Percentiles rank a stretch among this genome's conserved stretches.
Evolutionary conservation across 768 basidiomycete species (phyloP).

Genomic region (Kwoniella dendrophila): DNA sequence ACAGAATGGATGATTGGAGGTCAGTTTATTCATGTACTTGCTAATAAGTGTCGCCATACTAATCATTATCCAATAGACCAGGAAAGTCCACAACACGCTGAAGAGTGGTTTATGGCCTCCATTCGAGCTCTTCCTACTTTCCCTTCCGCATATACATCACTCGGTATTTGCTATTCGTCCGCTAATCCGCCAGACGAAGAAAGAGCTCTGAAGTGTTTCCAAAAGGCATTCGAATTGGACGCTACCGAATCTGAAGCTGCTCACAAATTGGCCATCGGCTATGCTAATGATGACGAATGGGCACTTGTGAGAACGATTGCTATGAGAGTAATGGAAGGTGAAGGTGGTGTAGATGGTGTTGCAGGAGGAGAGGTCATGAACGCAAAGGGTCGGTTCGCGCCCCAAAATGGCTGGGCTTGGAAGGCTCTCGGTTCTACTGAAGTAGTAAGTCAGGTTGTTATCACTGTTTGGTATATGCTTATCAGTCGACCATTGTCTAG

Average conservation of each 20-base stretch:
- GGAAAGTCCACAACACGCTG: slow-evolving; percentile 64
- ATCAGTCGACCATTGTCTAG: slow-evolving; percentile 13
- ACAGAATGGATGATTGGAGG: slow-evolving; percentile 73
- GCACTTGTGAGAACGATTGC: slow-evolving; percentile 94
- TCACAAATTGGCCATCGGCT: slow-evolving; percentile 76
- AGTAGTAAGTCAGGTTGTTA: slow-evolving; percentile 63
- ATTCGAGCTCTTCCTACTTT: slow-evolving; percentile 74
- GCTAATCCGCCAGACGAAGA: slow-evolving; percentile 73
- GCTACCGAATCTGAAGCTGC: slow-evolving; percentile 85
- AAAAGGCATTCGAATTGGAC: slow-evolving; percentile 97
- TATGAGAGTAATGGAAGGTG: slow-evolving; percentile 85
- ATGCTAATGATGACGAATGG: slow-evolving; percentile 93
- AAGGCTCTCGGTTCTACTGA: slow-evolving; percentile 91
- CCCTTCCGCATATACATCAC: slow-evolving; percentile 89
- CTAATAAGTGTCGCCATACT: no score
- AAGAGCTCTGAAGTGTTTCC: slow-evolving; percentile 91
- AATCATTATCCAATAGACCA: no score
- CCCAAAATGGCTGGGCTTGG: slow-evolving; percentile 95
- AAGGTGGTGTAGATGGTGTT: slow-evolving; percentile 74
- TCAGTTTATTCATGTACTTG: slow-evolving; percentile 51
- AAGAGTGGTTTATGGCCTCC: slow-evolving; percentile 74
- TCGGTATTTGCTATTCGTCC: slow-evolving; percentile 86
- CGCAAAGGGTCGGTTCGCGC: slow-evolving; percentile 57
- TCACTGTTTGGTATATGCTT: not conserved
- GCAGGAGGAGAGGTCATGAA: slow-evolving; percentile 58